Conservation (phyloP, 208 protist genomes). For the Acanthamoeba divionensis region DNA sequence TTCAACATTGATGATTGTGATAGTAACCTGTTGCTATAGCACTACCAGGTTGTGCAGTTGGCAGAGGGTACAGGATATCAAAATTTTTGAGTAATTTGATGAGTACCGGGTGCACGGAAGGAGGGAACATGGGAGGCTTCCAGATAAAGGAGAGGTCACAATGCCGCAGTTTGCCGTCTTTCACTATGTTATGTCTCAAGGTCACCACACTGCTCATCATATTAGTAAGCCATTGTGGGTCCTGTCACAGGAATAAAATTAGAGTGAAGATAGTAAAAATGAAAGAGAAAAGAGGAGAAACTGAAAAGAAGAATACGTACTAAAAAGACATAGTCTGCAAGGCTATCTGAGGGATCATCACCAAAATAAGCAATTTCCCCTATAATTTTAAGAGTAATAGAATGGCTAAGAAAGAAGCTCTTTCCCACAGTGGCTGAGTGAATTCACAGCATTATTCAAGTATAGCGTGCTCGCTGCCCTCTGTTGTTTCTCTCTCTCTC, state of each 20-base stretch:
- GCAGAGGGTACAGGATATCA: constrained; percentile 50
- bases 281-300: background rate
- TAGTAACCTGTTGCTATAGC: too few species aligned
- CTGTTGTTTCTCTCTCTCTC: too few species aligned
- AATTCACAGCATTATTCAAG: too few species aligned
- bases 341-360: constrained; percentile 38
- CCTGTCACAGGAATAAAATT: background rate
- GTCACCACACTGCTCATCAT: constrained; percentile 53
- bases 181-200: constrained; percentile 28
- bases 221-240: constrained; percentile 50
- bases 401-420: too few species aligned
- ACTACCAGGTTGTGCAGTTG: background rate
- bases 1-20: too few species aligned
- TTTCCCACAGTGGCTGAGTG: too few species aligned
- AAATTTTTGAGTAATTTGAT: constrained; percentile 52
- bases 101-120: constrained; percentile 14
- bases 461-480: too few species aligned
- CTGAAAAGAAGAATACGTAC: background rate
- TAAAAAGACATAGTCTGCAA: constrained; percentile 31
- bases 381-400: background rate
- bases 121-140: constrained; percentile 22
- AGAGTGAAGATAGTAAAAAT: background rate
- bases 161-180: constrained; percentile 41
- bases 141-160: constrained; percentile 40
- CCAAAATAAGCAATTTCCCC: constrained; percentile 47